Conservation (phyloP, 805 yeast genomes). For the Yarrowia bubula region DNA sequence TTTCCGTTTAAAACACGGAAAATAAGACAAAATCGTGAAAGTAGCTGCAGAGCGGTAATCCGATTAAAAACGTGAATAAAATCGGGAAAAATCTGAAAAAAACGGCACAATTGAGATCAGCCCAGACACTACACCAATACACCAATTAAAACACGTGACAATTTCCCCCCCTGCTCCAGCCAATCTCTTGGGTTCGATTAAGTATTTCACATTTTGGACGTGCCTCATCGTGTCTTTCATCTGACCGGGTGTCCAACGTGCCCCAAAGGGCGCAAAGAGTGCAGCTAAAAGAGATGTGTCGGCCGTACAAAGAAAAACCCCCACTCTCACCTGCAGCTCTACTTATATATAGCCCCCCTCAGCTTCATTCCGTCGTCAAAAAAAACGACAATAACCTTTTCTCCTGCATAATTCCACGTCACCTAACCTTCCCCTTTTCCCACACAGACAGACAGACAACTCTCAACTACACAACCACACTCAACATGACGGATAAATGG, state of each 20-base stretch:
- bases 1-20: too few species aligned
- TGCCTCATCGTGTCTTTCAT: not conserved
- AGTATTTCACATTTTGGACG: not conserved
- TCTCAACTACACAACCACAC: not conserved
- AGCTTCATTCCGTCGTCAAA: not conserved
- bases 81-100: not conserved
- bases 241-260: not conserved
- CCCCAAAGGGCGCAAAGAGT: not conserved
- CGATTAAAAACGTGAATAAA: not conserved
- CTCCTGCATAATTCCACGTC: conserved; percentile 24
- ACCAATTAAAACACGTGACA: too few species aligned
- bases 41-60: too few species aligned
- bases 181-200: too few species aligned
- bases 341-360: not conserved
- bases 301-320: not conserved
- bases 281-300: too few species aligned
- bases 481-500: conserved; percentile 8
- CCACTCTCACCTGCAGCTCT: too few species aligned
- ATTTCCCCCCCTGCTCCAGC: too few species aligned
- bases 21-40: too few species aligned
- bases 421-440: conserved; percentile 14
- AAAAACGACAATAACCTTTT: not conserved
- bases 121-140: too few species aligned
- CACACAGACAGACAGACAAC: not conserved
- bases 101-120: not conserved